Evolutionary conservation across 2,329 filamentous ascomycete genomes (phyloP).

Genomic region (Cadophora malorum): DNA sequence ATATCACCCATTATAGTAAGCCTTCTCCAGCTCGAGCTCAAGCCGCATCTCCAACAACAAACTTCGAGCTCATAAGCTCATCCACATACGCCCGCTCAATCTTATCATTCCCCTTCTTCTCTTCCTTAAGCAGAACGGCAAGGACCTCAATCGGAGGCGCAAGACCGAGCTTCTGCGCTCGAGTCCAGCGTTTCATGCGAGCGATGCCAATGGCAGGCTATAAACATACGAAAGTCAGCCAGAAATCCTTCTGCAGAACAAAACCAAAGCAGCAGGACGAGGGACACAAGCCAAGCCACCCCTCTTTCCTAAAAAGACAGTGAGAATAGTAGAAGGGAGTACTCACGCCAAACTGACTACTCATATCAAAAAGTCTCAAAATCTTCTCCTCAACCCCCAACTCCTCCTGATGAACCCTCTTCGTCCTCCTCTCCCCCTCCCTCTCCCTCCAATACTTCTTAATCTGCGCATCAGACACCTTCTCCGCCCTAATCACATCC

Average conservation of each 20-base stretch:
- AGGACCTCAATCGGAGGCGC: conserved; percentile 89
- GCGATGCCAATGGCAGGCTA: conserved; percentile 89
- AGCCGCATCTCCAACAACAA: conserved; percentile 44
- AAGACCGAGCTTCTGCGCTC: conserved; percentile 83
- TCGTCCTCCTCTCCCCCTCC: conserved; percentile 71
- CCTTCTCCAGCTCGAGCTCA: background rate
- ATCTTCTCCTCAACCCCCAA: conserved; percentile 82
- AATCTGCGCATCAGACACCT: conserved; percentile 72
- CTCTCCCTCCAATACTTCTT: conserved; percentile 78
- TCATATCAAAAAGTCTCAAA: conserved; percentile 89
- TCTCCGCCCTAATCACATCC: conserved; percentile 64
- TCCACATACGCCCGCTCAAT: conserved; percentile 78
- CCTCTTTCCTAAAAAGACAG: background rate
- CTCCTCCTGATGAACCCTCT: conserved; percentile 78
- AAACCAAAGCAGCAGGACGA: background rate
- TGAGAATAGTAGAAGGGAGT: background rate
- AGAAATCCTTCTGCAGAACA: conserved; percentile 2
- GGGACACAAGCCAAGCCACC: background rate
- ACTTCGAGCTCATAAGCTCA: conserved; percentile 60
- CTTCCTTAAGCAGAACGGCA: conserved; percentile 79
- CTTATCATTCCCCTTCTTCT: conserved; percentile 58
- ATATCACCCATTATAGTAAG: background rate
- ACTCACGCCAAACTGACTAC: conserved; percentile 88
- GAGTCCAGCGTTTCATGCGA: conserved; percentile 84
- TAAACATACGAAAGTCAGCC: conserved; percentile 26